Evolutionary conservation across 441 rosid genomes (phyloP), one percentile per base, ranked within the genome.

Genomic region (Biscutella auriculata): DNA sequence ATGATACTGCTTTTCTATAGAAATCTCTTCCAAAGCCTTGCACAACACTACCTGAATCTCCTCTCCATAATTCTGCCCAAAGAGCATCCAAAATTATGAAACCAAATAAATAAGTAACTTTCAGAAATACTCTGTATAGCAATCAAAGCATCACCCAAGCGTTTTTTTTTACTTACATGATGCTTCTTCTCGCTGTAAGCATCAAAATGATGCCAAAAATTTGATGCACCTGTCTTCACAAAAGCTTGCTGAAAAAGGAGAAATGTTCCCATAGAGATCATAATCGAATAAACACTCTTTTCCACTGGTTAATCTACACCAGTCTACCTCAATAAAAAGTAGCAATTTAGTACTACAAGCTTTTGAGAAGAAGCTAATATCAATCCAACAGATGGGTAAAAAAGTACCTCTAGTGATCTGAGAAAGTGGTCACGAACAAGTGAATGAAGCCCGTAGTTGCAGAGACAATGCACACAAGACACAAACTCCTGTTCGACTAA

Each of bases 121-220:
- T 29, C 36, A 56, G 23, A 65, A 30, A n/a, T 50, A 2, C 9
- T 8, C 9, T 27, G n/a, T n/a, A 23, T 44, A 49, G 51, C 47
- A 41, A 50, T 17, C 41, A 6, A 19, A 8, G 28, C 0, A 41
- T 16, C 14, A 55, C 46, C 27, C 6, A 63, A 67, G 59, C 27
- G 5, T 19, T 39, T 13, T 16, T 48, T 63, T 40, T 68, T n/a
- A n/a, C 82, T 46, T 77, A 79, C 87, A 61, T 21, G 29, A 57
- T 56, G 51, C 46, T 46, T 66, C 29, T 69, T 68, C 61, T 75
- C 46, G 56, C 61, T 55, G 68, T 77, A 85, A 35, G 51, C 76
- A 44, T 87, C 90, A 72, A 93, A 83, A 74, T 79, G 79, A 64
- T 33, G 70, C 97, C 95, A 87, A 79, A 93, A 87, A 65, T 69